These are phyloP conservation scores for Neurospora sp. DNA, from an alignment of 2,329 filamentous ascomycete species.

Conservation along the genomic window DNA sequence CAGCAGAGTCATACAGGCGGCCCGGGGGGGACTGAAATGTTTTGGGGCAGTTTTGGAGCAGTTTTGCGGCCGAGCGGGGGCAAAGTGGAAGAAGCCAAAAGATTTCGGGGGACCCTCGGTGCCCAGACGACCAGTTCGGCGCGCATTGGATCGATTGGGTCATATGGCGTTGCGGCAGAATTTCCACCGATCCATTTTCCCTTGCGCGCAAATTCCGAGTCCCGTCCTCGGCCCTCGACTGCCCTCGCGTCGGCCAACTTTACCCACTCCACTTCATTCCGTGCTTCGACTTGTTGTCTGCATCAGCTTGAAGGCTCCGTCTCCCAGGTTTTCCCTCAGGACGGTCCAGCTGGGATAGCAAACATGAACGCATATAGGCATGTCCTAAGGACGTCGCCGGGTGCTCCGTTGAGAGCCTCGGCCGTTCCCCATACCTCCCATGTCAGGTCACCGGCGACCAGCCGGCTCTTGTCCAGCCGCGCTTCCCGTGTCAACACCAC, in stretches of 20 bases:
- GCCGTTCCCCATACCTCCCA: conserved; percentile 8
- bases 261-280: not conserved
- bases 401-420: conserved; percentile 14
- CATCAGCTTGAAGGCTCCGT: not conserved
- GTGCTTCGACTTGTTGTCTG: not conserved
- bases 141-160: not conserved
- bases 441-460: conserved; percentile 9
- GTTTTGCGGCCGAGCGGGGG: not conserved
- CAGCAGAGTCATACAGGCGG: not conserved
- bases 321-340: conserved; percentile 3
- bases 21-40: not conserved
- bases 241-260: conserved; percentile 1
- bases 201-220: conserved; percentile 9
- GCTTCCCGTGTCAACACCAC: conserved; percentile 19
- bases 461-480: conserved; percentile 13
- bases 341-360: conserved; percentile 4
- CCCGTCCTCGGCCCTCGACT: not conserved
- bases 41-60: not conserved
- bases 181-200: conserved; percentile 5
- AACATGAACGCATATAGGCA: conserved; percentile 18
- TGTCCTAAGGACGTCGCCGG: conserved; percentile 14
- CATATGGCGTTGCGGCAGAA: conserved; percentile 1
- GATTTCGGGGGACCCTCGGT: not conserved
- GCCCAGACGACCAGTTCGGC: not conserved
- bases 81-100: not conserved